Evolutionary conservation across 2,329 filamentous ascomycete species (phyloP), one percentile per base, ranked within the genome.

Genomic region (Dothideomycetes sp.): DNA sequence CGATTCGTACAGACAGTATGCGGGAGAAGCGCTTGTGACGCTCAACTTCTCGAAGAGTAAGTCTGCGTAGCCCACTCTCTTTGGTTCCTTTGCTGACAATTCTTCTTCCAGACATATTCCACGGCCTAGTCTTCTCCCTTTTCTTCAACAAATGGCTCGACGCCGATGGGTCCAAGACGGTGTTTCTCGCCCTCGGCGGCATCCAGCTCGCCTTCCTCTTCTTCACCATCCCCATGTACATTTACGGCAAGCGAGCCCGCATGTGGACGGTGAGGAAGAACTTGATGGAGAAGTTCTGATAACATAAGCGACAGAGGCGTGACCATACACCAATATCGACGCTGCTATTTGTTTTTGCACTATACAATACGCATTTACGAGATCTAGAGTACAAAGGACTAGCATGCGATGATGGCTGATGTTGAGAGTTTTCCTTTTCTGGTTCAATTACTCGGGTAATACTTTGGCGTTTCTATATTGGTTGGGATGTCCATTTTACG

Each of bases 261-360:
- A 94, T 95, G 85, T 95, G 88, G 89, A 96, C 88, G 1, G 84
- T 88, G 9, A 69, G 84, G 46, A 84, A 73, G 70, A 86, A 84
- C 49, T 65, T 94, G 47, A 88, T 94, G 81, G 86, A 93, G 72
- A 84, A 77, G 54, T 81, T 76, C 46, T 78, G 31, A 47, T 18
- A 29, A 5, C 12, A 29, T 36, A 9, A 17, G 12, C 19, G n/a
- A 15, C 7, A 8, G 17, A 34, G 4, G 15, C 12, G 34, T 8
- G 30, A 31, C n/a, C n/a, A n/a, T n/a, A n/a, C n/a, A n/a, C n/a
- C n/a, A n/a, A n/a, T n/a, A n/a, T n/a, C n/a, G n/a, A n/a, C n/a
- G n/a, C n/a, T n/a, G n/a, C n/a, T 27, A 27, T 27, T 27, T 27
- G 22, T 27, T 7, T 27, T 12, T 27, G 12, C 7, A 12, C 12